These are phyloP conservation scores for Tricholoma flavovirens DNA, from an alignment of 768 basidiomycete species.

Conservation along the genomic window DNA sequence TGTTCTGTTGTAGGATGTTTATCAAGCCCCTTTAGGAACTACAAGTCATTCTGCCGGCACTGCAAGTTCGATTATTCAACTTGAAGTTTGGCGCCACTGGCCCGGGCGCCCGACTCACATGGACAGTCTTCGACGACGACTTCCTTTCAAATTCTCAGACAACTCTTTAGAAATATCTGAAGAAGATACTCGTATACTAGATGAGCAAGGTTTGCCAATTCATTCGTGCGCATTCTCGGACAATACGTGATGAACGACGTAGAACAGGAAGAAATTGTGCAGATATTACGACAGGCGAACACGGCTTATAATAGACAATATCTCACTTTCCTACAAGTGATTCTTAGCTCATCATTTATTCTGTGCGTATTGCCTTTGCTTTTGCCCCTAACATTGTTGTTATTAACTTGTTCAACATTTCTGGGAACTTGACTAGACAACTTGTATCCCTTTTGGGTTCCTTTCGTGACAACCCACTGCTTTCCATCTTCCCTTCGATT, in stretches of 20 bases:
- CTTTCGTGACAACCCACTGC: conserved; percentile 37
- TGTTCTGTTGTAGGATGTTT: neutral
- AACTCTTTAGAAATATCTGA: conserved; percentile 20
- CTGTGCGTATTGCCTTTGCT: conserved; percentile 32
- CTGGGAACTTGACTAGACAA: conserved; percentile 31
- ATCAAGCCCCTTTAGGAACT: neutral
- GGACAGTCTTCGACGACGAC: conserved; percentile 37
- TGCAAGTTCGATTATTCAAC: too few relatives aligned
- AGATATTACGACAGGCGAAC: conserved; percentile 41
- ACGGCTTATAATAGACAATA: conserved; percentile 36
- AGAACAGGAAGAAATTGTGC: conserved; percentile 62
- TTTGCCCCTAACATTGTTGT: neutral
- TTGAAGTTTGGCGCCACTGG: too few relatives aligned
- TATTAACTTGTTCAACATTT: neutral
- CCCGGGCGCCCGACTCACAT: neutral
- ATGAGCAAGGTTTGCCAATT: conserved; percentile 45
- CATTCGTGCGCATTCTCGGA: neutral
- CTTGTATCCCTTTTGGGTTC: conserved; percentile 35
- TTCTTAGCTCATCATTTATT: conserved; percentile 39
- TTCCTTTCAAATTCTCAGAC: conserved; percentile 35
- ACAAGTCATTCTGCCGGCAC: too few relatives aligned
- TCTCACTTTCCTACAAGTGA: conserved; percentile 30
- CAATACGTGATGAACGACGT: neutral
- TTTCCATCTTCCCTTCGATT: conserved; percentile 34
- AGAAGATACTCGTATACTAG: conserved; percentile 31